phyloP scores from a whole-genome alignment of 176 grass and related monocot genomes.

The Echinochloa phyllopogon region DNA sequence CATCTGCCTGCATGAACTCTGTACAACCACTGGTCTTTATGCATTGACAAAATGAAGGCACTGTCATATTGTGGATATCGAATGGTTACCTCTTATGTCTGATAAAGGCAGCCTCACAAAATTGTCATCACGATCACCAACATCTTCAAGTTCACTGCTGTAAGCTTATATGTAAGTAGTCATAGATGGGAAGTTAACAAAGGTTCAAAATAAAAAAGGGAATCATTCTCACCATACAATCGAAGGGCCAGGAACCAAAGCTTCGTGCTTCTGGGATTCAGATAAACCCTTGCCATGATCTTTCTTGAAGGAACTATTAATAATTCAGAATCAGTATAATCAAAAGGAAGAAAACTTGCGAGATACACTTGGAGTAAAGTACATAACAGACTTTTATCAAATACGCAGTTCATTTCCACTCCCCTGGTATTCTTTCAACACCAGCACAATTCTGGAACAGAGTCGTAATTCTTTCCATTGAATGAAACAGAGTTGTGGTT shows the following conservation, averaged over 20 bases:
- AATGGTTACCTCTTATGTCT: slow-evolving; percentile 43
- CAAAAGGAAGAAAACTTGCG: slow-evolving; percentile 6
- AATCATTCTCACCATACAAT: slow-evolving; percentile 39
- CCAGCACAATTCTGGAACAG: neutral
- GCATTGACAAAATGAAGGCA: neutral
- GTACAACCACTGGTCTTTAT: neutral
- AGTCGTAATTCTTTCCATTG: neutral
- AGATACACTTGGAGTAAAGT: neutral
- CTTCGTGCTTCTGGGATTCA: slow-evolving; percentile 30
- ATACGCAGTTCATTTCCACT: slow-evolving; percentile 14
- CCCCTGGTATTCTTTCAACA: neutral
- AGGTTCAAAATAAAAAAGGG: slow-evolving; percentile 2
- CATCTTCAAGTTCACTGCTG: slow-evolving; percentile 51
- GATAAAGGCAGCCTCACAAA: slow-evolving; percentile 37
- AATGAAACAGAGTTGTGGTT: neutral
- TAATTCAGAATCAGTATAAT: slow-evolving; percentile 28
- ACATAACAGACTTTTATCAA: slow-evolving; percentile 18
- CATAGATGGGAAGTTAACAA: neutral
- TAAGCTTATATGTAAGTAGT: slow-evolving; percentile 29
- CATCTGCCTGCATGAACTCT: neutral
- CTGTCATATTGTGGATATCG: neutral
- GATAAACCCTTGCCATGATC: slow-evolving; percentile 32
- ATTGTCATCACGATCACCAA: slow-evolving; percentile 42
- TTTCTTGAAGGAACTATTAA: slow-evolving; percentile 38
- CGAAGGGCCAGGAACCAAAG: slow-evolving; percentile 17